Base-by-base conservation (phyloP, 305 asterid genomes). In the Euphrasia arctica region DNA sequence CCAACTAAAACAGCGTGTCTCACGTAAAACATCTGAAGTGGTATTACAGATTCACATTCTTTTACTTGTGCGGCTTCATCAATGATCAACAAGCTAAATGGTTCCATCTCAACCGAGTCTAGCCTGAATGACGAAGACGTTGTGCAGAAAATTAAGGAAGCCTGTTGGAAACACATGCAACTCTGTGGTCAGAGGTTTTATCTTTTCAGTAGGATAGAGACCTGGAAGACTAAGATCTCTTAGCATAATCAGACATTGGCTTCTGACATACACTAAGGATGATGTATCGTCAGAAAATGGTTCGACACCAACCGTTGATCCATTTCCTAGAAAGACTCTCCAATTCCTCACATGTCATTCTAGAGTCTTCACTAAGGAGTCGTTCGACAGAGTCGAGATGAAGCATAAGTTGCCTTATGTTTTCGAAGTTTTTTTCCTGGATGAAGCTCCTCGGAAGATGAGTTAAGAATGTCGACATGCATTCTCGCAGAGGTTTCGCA, bases 31-130 rank as follows among this genome's bases (percentile, higher is more conserved):
- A 83, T 72, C 74, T 76, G 90, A 42, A 85, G 75, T 0, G 94
- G 90, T n/a, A 85, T 73, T n/a, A 71, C 62, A 7, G 90, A 85
- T 65, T 85, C 94, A 63, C 88, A 79, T 72, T 85, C 94, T 63
- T 83, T 85, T 11, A 83, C 75, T 71, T 85, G 94, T 34, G 94
- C 94, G 14, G 94, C 94, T 78, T 85, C 94, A 71, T 85, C 94
- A 45, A 86, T 68, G 13, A 86, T 65, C 56, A 82, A 65, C 67
- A 83, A 14, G 3, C 79, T 77, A 41, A 82, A 13, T 5, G 81
- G 75, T 50, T 2, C 18, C 80, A 65, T 70, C 4, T 55, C 64
- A 13, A 54, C 64, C 0, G 45, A 55, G 56, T 70, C 68, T 75
- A 86, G 63, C 49, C 72, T 82, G 1, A 60, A 52, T 0, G 95